Evolutionary conservation across 202 grass and related monocot genomes (phyloP), one percentile per base, ranked within the genome.

Genomic region (Musa balbisiana): DNA sequence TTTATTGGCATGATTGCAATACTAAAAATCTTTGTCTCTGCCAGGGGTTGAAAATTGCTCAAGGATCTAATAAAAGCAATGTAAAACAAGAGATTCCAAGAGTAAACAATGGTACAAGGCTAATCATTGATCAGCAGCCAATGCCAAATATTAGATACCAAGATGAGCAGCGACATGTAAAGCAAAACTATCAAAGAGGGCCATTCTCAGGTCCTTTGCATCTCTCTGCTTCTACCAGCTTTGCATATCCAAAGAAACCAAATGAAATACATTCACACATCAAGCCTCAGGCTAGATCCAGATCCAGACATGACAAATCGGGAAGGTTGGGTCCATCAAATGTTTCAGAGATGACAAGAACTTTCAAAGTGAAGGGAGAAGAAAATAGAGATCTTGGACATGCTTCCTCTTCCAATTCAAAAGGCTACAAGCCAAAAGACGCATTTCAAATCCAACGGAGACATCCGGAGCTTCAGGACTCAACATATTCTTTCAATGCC

Each of bases 171-270:
- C 72, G 20, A 71, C 53, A 22, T 62, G 65, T 66, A 14, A 79
- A 54, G 71, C 69, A 26, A 59, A 70, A 17, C 65, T 74, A 15
- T 67, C 79, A 56, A 77, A 51, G 76, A 58, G 55, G 67, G 49
- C 70, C 81, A 23, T 68, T 76, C 27, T 84, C 83, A 11, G 85
- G 79, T 19, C 76, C 88, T 1, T 66, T 87, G 67, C 84, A 87
- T 68, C 76, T 89, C 72, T 62, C 88, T 17, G 80, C 67, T 27
- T 87, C 83, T 77, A 90, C 85, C 19, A 81, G 87, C 22, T 87
- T 93, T 74, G 78, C 87, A 26, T 90, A 78, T 85, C 80, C 87
- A 76, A 89, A 87, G 91, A 90, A 87, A 52, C 82, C 80, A n/a
- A 80, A 81, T 51, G 60, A 67, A 19, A 27, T 24, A 12, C 71